Evolutionary conservation across 2,329 filamentous ascomycete genomes (phyloP).

Genomic region (Pyrenophora tritici-repentis): DNA sequence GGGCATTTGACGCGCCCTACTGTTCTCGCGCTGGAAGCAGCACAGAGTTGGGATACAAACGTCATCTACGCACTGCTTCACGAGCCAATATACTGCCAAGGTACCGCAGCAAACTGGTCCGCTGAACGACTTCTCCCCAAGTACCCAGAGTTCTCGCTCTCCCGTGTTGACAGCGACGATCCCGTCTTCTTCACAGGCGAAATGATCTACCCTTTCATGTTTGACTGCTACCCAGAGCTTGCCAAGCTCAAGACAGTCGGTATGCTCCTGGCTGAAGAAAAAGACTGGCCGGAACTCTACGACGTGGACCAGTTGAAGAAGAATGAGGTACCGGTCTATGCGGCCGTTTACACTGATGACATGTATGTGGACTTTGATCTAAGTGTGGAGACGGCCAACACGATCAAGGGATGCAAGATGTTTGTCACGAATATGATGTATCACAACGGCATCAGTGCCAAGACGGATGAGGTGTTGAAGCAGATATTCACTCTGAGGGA

Average conservation of each 20-base stretch:
- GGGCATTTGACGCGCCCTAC: slow-evolving; percentile 76
- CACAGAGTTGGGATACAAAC: slow-evolving; percentile 72
- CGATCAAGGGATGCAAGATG: slow-evolving; percentile 77
- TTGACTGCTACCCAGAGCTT: slow-evolving; percentile 79
- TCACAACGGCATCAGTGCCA: slow-evolving; percentile 78
- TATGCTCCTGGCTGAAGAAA: slow-evolving; percentile 68
- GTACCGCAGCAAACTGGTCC: slow-evolving; percentile 72
- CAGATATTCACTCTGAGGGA: slow-evolving; percentile 79
- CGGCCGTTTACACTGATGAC: slow-evolving; percentile 81
- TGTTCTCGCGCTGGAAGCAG: slow-evolving; percentile 69
- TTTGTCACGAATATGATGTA: slow-evolving; percentile 87
- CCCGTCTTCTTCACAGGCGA: slow-evolving; percentile 85
- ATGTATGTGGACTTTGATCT: slow-evolving; percentile 88
- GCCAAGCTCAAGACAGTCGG: slow-evolving; percentile 70
- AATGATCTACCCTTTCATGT: slow-evolving; percentile 88
- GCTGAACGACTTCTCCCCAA: slow-evolving; percentile 66
- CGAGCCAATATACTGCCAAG: slow-evolving; percentile 84
- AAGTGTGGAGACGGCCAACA: slow-evolving; percentile 72
- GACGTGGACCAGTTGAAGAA: slow-evolving; percentile 71
- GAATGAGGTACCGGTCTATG: slow-evolving; percentile 85
- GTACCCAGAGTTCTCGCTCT: slow-evolving; percentile 51
- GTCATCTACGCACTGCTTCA: slow-evolving; percentile 87
- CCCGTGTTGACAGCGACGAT: slow-evolving; percentile 47
- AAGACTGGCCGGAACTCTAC: slow-evolving; percentile 78
- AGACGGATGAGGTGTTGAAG: slow-evolving; percentile 75